These are phyloP conservation scores for Primulina tabacum DNA, from an alignment of 257 asterid species.

Conservation along the genomic window DNA sequence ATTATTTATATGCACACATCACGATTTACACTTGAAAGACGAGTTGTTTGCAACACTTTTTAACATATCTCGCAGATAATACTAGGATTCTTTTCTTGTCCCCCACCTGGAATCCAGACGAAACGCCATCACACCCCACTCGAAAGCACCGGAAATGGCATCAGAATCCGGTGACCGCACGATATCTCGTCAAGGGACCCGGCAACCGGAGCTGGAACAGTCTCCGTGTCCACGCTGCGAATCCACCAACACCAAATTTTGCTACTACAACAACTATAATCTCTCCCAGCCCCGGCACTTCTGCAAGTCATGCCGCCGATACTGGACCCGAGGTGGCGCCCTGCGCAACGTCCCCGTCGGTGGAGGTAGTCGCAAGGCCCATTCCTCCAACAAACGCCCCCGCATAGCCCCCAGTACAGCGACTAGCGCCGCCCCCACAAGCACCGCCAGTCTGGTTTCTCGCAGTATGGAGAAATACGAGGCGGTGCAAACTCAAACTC, in stretches of 20 bases:
- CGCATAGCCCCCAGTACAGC: slow-evolving; percentile 16
- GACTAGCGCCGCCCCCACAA: not conserved
- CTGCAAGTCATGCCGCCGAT: slow-evolving; percentile 58
- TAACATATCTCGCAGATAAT: not conserved
- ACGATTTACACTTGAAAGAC: no score
- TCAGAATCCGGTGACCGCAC: slow-evolving; percentile 31
- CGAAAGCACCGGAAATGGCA: slow-evolving; percentile 20
- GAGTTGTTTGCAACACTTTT: not conserved
- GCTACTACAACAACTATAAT: slow-evolving; percentile 67
- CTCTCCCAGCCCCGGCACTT: slow-evolving; percentile 64
- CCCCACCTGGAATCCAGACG: slow-evolving; percentile 17
- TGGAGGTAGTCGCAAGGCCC: slow-evolving; percentile 47
- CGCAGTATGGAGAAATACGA: not conserved
- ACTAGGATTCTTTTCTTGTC: slow-evolving; percentile 12
- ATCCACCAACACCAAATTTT: slow-evolving; percentile 53
- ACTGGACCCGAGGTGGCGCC: slow-evolving; percentile 65
- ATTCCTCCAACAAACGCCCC: slow-evolving; percentile 39
- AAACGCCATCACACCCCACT: not conserved
- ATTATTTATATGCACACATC: no score
- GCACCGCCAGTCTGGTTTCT: not conserved
- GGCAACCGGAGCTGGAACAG: slow-evolving; percentile 35
- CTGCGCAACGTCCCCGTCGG: slow-evolving; percentile 58
- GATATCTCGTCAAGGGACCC: slow-evolving; percentile 21
- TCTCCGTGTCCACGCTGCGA: slow-evolving; percentile 61
- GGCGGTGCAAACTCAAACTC: not conserved